Evolutionary conservation across 2,329 filamentous ascomycete species (phyloP).

Genomic region (Trichoderma breve): DNA sequence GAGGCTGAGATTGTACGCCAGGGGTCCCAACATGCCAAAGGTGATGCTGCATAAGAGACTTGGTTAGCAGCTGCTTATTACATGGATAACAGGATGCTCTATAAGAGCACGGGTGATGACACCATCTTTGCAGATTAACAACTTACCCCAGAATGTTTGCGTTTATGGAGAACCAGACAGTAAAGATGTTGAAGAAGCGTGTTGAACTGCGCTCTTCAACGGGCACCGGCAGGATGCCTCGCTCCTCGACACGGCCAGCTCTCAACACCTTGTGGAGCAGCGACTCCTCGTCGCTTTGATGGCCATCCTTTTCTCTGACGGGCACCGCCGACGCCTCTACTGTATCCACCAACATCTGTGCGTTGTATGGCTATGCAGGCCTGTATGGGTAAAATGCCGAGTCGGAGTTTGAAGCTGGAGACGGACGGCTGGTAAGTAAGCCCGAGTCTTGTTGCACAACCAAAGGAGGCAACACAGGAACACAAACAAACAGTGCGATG

Average conservation of each 20-base stretch:
- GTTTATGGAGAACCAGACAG: slow-evolving; percentile 50
- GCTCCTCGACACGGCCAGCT: slow-evolving; percentile 42
- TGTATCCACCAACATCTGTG: slow-evolving; percentile 16
- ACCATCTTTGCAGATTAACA: background rate
- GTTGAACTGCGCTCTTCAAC: slow-evolving; percentile 41
- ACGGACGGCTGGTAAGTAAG: background rate
- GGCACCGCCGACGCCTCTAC: slow-evolving; percentile 3
- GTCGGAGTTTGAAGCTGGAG: background rate
- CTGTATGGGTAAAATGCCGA: background rate
- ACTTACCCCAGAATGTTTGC: slow-evolving; percentile 46
- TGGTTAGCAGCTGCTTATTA: background rate
- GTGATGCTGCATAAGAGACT: slow-evolving; percentile 47
- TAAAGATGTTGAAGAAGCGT: slow-evolving; percentile 46
- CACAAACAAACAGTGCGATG: background rate
- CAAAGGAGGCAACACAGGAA: background rate
- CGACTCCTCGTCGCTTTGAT: slow-evolving; percentile 29
- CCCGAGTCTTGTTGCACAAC: background rate
- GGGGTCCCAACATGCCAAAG: slow-evolving; percentile 62
- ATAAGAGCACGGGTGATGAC: background rate
- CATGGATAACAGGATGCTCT: background rate
- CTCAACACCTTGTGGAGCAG: slow-evolving; percentile 35
- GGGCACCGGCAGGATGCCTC: slow-evolving; percentile 44
- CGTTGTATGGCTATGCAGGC: background rate
- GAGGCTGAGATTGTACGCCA: slow-evolving; percentile 53
- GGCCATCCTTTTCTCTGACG: slow-evolving; percentile 24